Evolutionary conservation across 805 yeast species (phyloP).

Genomic region (Wickerhamiella sergipiensis): DNA sequence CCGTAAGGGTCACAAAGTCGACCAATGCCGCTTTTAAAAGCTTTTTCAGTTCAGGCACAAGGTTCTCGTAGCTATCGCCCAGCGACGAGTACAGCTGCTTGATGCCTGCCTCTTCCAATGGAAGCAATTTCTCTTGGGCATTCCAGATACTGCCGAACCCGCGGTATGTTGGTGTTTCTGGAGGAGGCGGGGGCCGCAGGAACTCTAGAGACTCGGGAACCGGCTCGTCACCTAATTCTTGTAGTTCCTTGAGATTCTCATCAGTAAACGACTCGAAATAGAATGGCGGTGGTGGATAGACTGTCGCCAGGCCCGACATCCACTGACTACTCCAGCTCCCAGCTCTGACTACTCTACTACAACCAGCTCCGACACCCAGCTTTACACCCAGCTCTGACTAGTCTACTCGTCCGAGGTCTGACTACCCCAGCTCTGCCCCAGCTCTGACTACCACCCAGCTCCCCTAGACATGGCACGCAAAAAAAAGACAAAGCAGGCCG

Average conservation of each 20-base stretch:
- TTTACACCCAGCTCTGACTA: too few species aligned
- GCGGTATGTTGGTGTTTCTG: conserved; percentile 43
- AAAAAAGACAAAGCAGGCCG: conserved; percentile 3
- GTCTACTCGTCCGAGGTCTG: too few species aligned
- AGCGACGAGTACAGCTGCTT: conserved; percentile 45
- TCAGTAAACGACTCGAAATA: conserved; percentile 59
- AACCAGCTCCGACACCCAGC: too few species aligned
- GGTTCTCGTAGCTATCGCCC: conserved; percentile 12
- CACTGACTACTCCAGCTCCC: too few species aligned
- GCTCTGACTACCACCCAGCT: too few species aligned
- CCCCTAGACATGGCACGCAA: conserved; percentile 10
- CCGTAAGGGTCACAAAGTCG: conserved; percentile 71
- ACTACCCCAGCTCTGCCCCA: too few species aligned
- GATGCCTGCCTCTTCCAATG: conserved; percentile 64
- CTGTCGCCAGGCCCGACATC: conserved; percentile 37
- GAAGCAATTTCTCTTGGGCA: conserved; percentile 56
- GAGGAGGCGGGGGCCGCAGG: conserved; percentile 25
- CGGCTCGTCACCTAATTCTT: conserved; percentile 9
- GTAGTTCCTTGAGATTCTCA: conserved; percentile 31
- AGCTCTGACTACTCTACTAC: neutral
- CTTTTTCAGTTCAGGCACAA: conserved; percentile 51
- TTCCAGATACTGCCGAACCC: conserved; percentile 91
- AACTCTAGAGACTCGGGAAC: conserved; percentile 12
- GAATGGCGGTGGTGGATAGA: conserved; percentile 93
- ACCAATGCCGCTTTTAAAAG: conserved; percentile 64